Conservation (phyloP, 2,329 filamentous ascomycete species). For the Alternaria gansuensis region DNA sequence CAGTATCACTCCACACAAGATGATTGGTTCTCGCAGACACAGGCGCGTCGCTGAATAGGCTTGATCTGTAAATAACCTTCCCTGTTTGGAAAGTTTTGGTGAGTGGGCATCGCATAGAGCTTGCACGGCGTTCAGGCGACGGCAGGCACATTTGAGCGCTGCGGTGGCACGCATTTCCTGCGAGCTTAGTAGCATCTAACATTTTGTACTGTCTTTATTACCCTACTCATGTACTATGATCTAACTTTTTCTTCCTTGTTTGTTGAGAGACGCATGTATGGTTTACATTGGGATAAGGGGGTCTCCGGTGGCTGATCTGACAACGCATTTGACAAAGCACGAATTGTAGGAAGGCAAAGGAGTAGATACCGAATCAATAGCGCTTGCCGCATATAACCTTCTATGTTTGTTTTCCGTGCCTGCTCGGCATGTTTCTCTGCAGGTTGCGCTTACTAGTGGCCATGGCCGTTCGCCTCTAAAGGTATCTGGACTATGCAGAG, state of each 20-base stretch:
- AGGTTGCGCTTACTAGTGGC: no score
- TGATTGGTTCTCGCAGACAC: conserved; percentile 19
- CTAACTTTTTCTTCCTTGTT: neutral
- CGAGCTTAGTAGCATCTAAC: neutral
- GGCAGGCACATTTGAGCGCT: neutral
- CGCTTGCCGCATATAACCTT: neutral
- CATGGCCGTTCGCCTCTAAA: no score
- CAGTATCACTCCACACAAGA: conserved; percentile 18
- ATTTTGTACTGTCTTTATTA: neutral
- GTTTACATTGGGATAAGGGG: neutral
- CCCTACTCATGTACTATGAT: conserved; percentile 15
- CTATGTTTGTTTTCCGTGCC: neutral
- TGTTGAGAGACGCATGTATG: neutral
- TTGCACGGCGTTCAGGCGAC: conserved; percentile 11
- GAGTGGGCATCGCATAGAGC: neutral
- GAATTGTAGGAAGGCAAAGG: neutral
- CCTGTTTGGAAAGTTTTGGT: neutral
- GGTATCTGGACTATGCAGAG: no score
- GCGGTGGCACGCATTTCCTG: conserved; percentile 4
- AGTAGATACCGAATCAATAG: neutral
- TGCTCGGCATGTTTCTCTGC: neutral
- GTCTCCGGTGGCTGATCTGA: neutral
- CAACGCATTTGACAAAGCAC: neutral
- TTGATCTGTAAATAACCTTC: conserved; percentile 2
- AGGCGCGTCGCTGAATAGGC: conserved; percentile 10